phyloP scores from a whole-genome alignment of 1,284 basidiomycete species.

The Puccinia coronata region DNA sequence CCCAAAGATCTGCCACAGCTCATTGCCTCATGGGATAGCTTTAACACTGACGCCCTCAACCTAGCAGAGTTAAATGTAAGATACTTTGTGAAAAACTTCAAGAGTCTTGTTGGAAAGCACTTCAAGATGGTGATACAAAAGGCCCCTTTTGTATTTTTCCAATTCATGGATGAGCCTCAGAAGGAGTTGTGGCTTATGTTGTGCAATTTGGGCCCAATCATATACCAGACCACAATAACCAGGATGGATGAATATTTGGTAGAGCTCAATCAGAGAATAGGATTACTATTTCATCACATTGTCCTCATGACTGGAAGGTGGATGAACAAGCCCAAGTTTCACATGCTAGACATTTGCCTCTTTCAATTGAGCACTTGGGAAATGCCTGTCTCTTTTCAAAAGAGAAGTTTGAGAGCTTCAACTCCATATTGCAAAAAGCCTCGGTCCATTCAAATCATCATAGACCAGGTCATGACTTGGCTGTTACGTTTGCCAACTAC shows the following conservation, averaged over 20 bases:
- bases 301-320: slow-evolving; percentile 55
- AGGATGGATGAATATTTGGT: neutral
- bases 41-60: too few species aligned
- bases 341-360: slow-evolving; percentile 54
- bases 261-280: neutral
- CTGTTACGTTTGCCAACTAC: too few species aligned
- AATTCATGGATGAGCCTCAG: neutral
- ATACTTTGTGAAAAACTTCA: neutral
- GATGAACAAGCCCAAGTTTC: slow-evolving; percentile 61
- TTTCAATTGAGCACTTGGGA: slow-evolving; percentile 48
- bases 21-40: neutral
- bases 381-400: neutral
- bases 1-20: neutral
- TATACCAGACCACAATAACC: neutral
- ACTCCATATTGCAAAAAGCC: too few species aligned
- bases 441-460: too few species aligned
- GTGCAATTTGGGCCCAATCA: too few species aligned
- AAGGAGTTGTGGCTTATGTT: too few species aligned
- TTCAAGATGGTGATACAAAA: too few species aligned
- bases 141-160: neutral
- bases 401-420: too few species aligned
- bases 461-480: too few species aligned
- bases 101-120: neutral
- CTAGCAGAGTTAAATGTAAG: neutral
- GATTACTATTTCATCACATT: neutral